Conservation (phyloP, 768 basidiomycete genomes). For the Tylopilus sp. region DNA sequence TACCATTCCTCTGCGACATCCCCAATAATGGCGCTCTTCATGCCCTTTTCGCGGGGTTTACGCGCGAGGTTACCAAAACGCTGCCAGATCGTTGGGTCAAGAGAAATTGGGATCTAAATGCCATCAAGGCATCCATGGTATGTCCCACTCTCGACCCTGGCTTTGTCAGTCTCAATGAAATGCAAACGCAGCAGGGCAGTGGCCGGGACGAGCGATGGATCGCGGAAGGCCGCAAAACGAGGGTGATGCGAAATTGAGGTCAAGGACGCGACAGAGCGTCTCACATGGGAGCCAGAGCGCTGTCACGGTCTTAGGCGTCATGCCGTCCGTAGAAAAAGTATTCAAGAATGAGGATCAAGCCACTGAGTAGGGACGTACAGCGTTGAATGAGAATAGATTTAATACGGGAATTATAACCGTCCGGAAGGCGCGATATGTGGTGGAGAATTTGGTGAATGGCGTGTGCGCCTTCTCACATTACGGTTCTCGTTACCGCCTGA, state of each 20-base stretch:
- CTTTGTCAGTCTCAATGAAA: slow-evolving; percentile 53
- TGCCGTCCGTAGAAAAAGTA: slow-evolving; percentile 27
- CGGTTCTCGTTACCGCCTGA: background rate
- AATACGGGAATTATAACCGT: slow-evolving; percentile 57
- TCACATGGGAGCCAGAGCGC: slow-evolving; percentile 61
- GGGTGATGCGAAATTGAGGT: slow-evolving; percentile 49
- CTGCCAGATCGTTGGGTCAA: slow-evolving; percentile 68
- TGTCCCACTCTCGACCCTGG: slow-evolving; percentile 53
- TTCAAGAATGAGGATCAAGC: no score
- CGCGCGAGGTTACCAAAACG: slow-evolving; percentile 55
- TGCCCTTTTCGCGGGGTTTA: slow-evolving; percentile 52
- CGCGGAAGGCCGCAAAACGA: slow-evolving; percentile 47
- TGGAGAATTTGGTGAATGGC: no score
- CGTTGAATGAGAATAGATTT: slow-evolving; percentile 64
- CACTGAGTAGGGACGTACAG: slow-evolving; percentile 37
- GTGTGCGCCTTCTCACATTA: no score
- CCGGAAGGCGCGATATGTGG: slow-evolving; percentile 40
- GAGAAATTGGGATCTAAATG: slow-evolving; percentile 51
- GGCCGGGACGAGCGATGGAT: slow-evolving; percentile 47
- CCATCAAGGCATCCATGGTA: slow-evolving; percentile 66
- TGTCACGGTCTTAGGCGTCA: slow-evolving; percentile 53
- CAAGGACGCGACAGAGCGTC: slow-evolving; percentile 53
- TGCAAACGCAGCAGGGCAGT: slow-evolving; percentile 41
- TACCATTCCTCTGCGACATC: slow-evolving; percentile 75
- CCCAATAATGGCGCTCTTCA: slow-evolving; percentile 61